phyloP scores from a whole-genome alignment of 129 eudicot species.

The Calendula officinalis region DNA sequence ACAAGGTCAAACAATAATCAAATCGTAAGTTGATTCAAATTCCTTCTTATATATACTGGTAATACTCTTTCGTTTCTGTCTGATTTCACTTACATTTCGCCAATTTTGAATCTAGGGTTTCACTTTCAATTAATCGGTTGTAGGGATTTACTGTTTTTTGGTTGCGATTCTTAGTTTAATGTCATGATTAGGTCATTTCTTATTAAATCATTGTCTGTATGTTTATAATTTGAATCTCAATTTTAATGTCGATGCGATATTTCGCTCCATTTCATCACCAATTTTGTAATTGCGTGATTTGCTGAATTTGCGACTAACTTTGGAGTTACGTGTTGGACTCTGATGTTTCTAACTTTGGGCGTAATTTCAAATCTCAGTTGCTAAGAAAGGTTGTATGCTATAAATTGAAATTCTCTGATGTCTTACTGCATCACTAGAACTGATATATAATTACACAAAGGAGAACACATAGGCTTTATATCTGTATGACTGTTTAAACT shows the following conservation, averaged over 20 bases:
- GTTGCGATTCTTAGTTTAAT: slow-evolving; percentile 20
- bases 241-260: not conserved
- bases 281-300: not conserved
- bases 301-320: slow-evolving; percentile 7
- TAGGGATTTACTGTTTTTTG: slow-evolving; percentile 11
- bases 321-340: slow-evolving; percentile 3
- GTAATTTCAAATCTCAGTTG: slow-evolving; percentile 9
- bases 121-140: slow-evolving; percentile 13
- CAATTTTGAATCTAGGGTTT: slow-evolving; percentile 64
- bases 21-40: slow-evolving; percentile 35
- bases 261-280: not conserved
- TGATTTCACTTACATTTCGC: slow-evolving; percentile 28
- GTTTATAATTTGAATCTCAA: slow-evolving; percentile 13
- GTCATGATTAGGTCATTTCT: not conserved
- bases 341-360: not conserved
- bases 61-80: slow-evolving; percentile 15
- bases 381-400: too few species aligned
- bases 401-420: not conserved
- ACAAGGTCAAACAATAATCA: slow-evolving; percentile 36
- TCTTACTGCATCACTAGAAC: not conserved
- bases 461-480: not conserved
- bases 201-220: slow-evolving; percentile 26
- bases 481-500: not conserved
- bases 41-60: slow-evolving; percentile 23
- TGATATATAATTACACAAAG: not conserved